A percentile compares a stretch with the other conserved stretches of the same genome.
Conservation (phyloP, 768 basidiomycete genomes). For the Leccinum subtestaceum region DNA sequence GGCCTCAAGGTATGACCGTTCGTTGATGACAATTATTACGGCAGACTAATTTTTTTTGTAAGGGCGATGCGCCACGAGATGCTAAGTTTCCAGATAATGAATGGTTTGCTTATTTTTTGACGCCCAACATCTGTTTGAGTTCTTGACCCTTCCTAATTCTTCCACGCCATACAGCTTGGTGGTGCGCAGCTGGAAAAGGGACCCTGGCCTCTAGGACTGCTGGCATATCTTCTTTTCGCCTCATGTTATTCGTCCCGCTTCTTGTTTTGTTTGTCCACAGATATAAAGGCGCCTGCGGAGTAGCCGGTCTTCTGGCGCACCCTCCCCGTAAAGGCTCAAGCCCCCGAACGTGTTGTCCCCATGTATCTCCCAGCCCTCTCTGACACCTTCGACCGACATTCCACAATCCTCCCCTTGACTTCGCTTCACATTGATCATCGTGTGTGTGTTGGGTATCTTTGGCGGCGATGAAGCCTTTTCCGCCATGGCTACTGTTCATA, state of each 20-base stretch:
- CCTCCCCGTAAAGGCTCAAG: not conserved
- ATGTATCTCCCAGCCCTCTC: slow-evolving; percentile 4
- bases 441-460: slow-evolving; percentile 29
- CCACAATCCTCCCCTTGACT: not conserved
- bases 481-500: slow-evolving; percentile 27
- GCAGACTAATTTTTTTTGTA: not conserved
- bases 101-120: no score
- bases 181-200: not conserved
- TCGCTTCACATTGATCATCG: slow-evolving; percentile 18
- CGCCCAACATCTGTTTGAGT: not conserved
- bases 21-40: not conserved
- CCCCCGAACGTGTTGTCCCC: not conserved
- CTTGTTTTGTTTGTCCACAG: no score
- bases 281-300: no score
- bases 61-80: no score
- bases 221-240: not conserved
- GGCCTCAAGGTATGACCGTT: no score
- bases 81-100: no score
- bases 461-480: slow-evolving; percentile 33
- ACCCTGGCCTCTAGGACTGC: not conserved
- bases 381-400: not conserved
- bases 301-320: no score
- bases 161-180: not conserved
- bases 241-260: not conserved
- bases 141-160: not conserved